Base-by-base conservation (phyloP, 805 yeast genomes). In the Jamesozyma rosinii region DNA sequence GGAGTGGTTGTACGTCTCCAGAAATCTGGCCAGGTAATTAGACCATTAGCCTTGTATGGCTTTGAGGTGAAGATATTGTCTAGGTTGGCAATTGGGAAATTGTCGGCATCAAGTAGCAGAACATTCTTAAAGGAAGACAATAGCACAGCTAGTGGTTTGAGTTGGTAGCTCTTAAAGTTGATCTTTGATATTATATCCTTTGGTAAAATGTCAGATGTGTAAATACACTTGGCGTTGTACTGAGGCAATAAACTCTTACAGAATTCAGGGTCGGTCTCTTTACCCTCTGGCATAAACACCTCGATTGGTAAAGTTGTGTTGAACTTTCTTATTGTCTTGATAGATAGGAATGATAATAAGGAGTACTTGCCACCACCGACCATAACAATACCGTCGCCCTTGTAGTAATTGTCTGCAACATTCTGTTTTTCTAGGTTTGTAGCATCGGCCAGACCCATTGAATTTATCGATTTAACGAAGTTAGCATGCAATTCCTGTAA, bases 1-100 rank as follows among this genome's bases (percentile, higher is more conserved):
- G 95, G 95, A 1, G 84, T 75, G 1, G 89, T 83, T 5, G 89
- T 78, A 50, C 95, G 72, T 60, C 81, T 75, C 95, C 95, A 86
- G 60, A 79, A 86, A 62, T 86, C 95, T 1, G 95, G 94, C 90
- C 94, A 86, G 21, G 78, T 59, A 21, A 79, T 63, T 58, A 76
- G 63, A 45, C 80, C 76, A 45, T 68, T 64, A 11, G 69, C 58
- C 15, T 54, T 48, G 62, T 74, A 85, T 1, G 85, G 79, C 37
- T 77, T 76, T 11, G 72, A 61, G 3, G 64, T 65, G 57, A 86
- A 82, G 19, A 84, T 57, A 17, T 61, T 58, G 50, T 79, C 83
- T 2, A 90, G 81, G 11, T 79, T 71, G 52, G 70, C 71, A 2
- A 81, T 74, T 0, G 94, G 88, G 47, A 79, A 71, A 49, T 82